A percentile compares a stretch with the other conserved stretches of the same genome.
phyloP scores from a whole-genome alignment of 176 grass and related monocot species.

The Juncus effusus region DNA sequence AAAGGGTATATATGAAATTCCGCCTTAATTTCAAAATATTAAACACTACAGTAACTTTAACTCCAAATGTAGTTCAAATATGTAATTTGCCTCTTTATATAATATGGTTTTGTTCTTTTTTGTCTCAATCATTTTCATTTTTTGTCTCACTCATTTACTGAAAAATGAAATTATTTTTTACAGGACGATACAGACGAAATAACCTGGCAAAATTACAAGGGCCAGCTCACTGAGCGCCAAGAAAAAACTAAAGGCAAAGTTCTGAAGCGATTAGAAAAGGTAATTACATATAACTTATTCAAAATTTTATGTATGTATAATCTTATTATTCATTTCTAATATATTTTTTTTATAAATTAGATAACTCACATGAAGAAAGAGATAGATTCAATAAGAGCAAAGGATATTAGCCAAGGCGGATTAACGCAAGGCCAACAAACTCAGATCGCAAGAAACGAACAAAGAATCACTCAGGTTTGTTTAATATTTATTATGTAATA shows the following conservation, averaged over 20 bases:
- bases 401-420: constrained; percentile 96
- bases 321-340: neutral
- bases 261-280: constrained; percentile 95
- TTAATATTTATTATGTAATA: neutral
- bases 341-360: constrained; percentile 30
- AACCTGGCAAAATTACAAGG: constrained; percentile 93
- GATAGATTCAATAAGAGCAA: constrained; percentile 86
- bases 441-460: constrained; percentile 97
- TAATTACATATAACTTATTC: constrained; percentile 25
- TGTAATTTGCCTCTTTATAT: constrained; percentile 2
- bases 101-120: neutral
- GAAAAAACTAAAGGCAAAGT: constrained; percentile 95
- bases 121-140: neutral
- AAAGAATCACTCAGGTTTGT: constrained; percentile 80
- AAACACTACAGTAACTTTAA: too few species aligned
- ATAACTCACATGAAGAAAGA: constrained; percentile 98
- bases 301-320: neutral
- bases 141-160: neutral
- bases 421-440: constrained; percentile 99
- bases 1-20: too few species aligned
- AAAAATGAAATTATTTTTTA: constrained; percentile 7
- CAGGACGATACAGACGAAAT: constrained; percentile 88
- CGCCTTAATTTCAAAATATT: too few species aligned
- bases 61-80: neutral
- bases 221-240: constrained; percentile 91